A percentile compares a stretch with the other conserved stretches of the same genome.
phyloP scores from a whole-genome alignment of 2,329 filamentous ascomycete genomes.

The Claviceps capensis region DNA sequence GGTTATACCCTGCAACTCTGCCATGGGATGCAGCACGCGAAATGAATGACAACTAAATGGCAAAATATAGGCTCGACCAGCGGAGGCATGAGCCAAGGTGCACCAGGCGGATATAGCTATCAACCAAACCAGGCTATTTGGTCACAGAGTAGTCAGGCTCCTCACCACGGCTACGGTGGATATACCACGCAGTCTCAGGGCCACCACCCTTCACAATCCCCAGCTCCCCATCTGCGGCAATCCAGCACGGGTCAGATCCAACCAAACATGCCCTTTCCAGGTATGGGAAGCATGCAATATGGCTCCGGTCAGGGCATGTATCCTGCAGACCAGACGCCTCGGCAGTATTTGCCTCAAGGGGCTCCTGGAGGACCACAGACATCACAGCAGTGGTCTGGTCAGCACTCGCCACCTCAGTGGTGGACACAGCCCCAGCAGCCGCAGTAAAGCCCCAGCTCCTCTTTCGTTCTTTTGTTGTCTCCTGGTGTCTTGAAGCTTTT shows the following conservation, averaged over 20 bases:
- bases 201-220: constrained; percentile 36
- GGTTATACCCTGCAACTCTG: neutral
- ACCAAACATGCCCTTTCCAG: constrained; percentile 46
- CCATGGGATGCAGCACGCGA: neutral
- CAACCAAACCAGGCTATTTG: constrained; percentile 46
- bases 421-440: constrained; percentile 38
- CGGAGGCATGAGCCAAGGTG: constrained; percentile 35
- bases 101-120: constrained; percentile 52
- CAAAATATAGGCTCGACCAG: constrained; percentile 33
- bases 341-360: constrained; percentile 55
- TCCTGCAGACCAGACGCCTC: constrained; percentile 46
- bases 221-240: constrained; percentile 47
- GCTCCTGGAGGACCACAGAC: constrained; percentile 35
- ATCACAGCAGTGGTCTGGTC: constrained; percentile 40
- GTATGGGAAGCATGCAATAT: constrained; percentile 47
- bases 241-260: constrained; percentile 42
- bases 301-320: constrained; percentile 44
- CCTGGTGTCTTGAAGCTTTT: neutral
- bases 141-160: constrained; percentile 52
- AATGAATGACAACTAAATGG: neutral
- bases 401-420: constrained; percentile 49
- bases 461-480: too few species aligned
- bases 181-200: constrained; percentile 41
- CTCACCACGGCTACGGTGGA: constrained; percentile 40
- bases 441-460: constrained; percentile 13